These are phyloP conservation scores for Ophiosphaerella narmari DNA, from an alignment of 2,329 filamentous ascomycete species.

Conservation along the genomic window DNA sequence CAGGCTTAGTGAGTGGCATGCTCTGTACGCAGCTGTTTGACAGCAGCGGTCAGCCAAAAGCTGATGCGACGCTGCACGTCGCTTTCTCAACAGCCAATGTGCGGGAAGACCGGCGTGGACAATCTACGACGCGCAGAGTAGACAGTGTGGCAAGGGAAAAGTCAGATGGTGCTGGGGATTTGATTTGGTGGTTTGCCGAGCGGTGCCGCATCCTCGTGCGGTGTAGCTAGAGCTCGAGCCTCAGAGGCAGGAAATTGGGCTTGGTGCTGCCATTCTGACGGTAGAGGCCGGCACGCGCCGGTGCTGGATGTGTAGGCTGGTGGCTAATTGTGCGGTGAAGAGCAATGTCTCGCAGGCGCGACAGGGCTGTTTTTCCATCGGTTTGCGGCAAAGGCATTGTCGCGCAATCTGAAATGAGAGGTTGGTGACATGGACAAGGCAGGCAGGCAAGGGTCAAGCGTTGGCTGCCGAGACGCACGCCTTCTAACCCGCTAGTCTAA, in stretches of 20 bases:
- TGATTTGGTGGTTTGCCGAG: constrained; percentile 8
- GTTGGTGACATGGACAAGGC: not conserved
- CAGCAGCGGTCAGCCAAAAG: constrained; percentile 1
- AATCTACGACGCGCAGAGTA: not conserved
- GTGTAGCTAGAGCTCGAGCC: constrained; percentile 12
- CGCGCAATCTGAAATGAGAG: not conserved
- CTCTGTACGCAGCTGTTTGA: not conserved
- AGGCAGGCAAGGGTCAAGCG: not conserved
- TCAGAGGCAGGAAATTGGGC: not conserved
- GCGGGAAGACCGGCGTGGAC: not conserved
- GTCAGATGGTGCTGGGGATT: not conserved
- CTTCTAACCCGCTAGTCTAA: no score
- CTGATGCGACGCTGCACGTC: not conserved
- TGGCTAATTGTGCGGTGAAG: no score
- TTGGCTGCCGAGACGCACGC: no score
- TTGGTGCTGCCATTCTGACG: no score
- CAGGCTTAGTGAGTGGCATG: not conserved
- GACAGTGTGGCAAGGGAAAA: not conserved
- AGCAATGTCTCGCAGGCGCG: no score
- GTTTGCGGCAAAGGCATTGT: not conserved
- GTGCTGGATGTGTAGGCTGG: no score
- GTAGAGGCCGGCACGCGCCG: no score
- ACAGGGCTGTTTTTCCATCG: no score
- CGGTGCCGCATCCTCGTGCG: constrained; percentile 2
- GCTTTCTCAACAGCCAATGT: not conserved